These are phyloP conservation scores for Hypomontagnella monticulosa DNA, from an alignment of 495 filamentous ascomycete species.

Conservation along the genomic window DNA sequence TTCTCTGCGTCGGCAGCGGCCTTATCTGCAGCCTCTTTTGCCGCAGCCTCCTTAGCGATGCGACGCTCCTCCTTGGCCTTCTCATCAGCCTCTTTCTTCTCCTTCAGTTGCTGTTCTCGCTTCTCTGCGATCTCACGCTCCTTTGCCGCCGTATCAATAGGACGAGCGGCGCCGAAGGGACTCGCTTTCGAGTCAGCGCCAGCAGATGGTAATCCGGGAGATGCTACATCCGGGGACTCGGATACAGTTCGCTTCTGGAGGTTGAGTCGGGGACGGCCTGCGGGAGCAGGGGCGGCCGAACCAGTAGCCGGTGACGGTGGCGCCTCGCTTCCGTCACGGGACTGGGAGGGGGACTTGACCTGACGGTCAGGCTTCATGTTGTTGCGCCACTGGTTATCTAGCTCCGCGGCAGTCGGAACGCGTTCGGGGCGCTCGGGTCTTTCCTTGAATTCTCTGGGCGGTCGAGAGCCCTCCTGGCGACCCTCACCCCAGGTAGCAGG, in stretches of 20 bases:
- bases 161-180: constrained; percentile 89
- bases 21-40: constrained; percentile 67
- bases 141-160: constrained; percentile 86
- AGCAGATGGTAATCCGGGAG: constrained; percentile 56
- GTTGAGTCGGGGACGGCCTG: constrained; percentile 78
- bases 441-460: constrained; percentile 81
- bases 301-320: constrained; percentile 71
- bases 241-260: constrained; percentile 88
- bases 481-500: constrained; percentile 88
- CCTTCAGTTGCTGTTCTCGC: constrained; percentile 72
- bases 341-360: constrained; percentile 54
- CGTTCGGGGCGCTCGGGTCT: constrained; percentile 79
- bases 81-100: constrained; percentile 89
- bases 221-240: constrained; percentile 66
- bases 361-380: constrained; percentile 81
- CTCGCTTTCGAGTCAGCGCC: constrained; percentile 78
- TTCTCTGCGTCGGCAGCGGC: constrained; percentile 62
- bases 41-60: constrained; percentile 69
- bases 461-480: constrained; percentile 81
- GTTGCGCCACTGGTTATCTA: constrained; percentile 85
- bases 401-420: constrained; percentile 81
- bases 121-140: constrained; percentile 93
- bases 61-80: constrained; percentile 81
- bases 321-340: constrained; percentile 68
- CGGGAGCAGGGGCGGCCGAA: constrained; percentile 60